Evolutionary conservation across 768 basidiomycete genomes (phyloP).

Genomic region (Hortiboletus campestris): DNA sequence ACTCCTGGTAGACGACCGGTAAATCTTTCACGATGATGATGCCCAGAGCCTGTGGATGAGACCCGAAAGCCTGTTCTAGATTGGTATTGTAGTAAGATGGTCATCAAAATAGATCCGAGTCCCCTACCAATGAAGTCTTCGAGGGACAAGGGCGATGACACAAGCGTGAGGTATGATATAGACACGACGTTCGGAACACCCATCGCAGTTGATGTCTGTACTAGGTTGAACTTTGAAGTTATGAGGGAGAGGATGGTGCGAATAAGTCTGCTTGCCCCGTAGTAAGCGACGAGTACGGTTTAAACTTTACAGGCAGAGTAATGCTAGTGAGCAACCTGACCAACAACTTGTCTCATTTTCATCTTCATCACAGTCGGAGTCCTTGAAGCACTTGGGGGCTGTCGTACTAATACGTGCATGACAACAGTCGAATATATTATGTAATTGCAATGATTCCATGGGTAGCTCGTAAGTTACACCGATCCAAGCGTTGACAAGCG

Average conservation of each 20-base stretch:
- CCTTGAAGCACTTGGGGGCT: too few relatives aligned
- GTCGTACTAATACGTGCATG: too few relatives aligned
- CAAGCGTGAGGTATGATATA: constrained; percentile 61
- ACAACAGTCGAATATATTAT: too few relatives aligned
- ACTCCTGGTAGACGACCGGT: constrained; percentile 57
- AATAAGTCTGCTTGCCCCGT: neutral
- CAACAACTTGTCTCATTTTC: too few relatives aligned
- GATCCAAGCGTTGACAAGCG: neutral
- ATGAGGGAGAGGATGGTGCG: constrained; percentile 1
- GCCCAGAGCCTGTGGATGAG: constrained; percentile 69
- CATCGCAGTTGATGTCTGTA: constrained; percentile 18
- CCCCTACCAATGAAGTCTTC: constrained; percentile 58
- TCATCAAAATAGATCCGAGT: neutral
- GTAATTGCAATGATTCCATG: too few relatives aligned
- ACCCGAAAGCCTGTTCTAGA: constrained; percentile 80
- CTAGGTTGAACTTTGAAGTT: constrained; percentile 5
- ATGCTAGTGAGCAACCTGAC: neutral
- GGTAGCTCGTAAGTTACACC: neutral
- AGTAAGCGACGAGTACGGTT: neutral
- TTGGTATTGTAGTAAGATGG: neutral
- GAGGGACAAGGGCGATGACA: constrained; percentile 52
- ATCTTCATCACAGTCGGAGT: too few relatives aligned
- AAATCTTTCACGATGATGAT: constrained; percentile 83
- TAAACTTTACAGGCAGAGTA: too few relatives aligned
- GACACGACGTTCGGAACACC: constrained; percentile 36